Conservation (phyloP, 164 flowering plant genomes). For the Magnolia kwangsiensis region DNA sequence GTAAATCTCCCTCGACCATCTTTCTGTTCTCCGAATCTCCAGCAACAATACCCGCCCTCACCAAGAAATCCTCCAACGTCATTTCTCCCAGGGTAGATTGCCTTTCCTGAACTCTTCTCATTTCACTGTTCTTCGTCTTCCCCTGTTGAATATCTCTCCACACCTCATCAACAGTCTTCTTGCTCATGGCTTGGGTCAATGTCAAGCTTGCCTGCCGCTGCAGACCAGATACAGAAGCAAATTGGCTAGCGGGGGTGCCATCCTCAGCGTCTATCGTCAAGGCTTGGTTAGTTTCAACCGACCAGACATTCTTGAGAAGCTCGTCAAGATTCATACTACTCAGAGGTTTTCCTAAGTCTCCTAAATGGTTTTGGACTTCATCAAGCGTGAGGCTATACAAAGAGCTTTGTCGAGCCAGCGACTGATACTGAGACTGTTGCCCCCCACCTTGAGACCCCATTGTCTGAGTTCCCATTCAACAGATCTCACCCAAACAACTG, state of each 20-base stretch:
- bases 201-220: constrained; percentile 64
- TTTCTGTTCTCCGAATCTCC: constrained; percentile 36
- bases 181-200: constrained; percentile 41
- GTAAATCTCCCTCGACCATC: constrained; percentile 3
- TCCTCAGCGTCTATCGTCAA: constrained; percentile 30
- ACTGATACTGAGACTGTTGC: constrained; percentile 40
- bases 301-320: constrained; percentile 65
- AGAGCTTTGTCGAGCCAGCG: constrained; percentile 58
- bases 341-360: constrained; percentile 66
- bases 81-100: constrained; percentile 78
- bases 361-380: constrained; percentile 70
- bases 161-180: constrained; percentile 84
- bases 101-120: constrained; percentile 34
- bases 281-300: constrained; percentile 47
- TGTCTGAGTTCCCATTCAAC: constrained; percentile 60
- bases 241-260: constrained; percentile 9
- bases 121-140: constrained; percentile 27
- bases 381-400: constrained; percentile 70
- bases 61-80: constrained; percentile 90
- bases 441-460: constrained; percentile 72
- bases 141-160: constrained; percentile 80
- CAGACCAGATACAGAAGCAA: constrained; percentile 26
- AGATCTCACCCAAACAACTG: constrained; percentile 8
- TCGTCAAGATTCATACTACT: constrained; percentile 82
- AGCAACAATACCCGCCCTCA: constrained; percentile 70